A percentile compares a stretch with the other conserved stretches of the same genome.
Conservation (phyloP, 495 filamentous ascomycete species). For the Glarea lozoyensis region DNA sequence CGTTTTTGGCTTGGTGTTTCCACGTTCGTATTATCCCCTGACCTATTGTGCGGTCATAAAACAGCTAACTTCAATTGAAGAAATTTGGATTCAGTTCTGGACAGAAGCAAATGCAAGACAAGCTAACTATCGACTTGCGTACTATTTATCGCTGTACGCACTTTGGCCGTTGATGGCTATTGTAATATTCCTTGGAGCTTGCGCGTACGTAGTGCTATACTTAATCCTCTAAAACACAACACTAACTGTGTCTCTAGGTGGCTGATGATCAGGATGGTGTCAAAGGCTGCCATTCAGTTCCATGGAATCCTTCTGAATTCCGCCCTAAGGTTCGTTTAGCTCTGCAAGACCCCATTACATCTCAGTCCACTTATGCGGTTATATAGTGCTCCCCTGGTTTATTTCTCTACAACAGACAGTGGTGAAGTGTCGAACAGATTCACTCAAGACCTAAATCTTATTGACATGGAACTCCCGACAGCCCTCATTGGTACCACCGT, state of each 20-base stretch:
- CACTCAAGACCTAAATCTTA: conserved; percentile 7
- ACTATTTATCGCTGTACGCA: conserved; percentile 16
- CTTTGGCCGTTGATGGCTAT: conserved; percentile 14
- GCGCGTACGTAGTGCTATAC: not conserved
- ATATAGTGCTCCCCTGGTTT: conserved; percentile 13
- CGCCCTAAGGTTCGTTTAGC: conserved; percentile 11
- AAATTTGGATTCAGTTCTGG: conserved; percentile 29
- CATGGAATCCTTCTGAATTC: not conserved
- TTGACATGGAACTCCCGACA: conserved; percentile 16
- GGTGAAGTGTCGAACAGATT: conserved; percentile 15
- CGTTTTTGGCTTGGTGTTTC: not conserved
- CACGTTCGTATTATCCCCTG: not conserved
- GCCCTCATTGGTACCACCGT: not conserved
- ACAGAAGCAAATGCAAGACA: conserved; percentile 12
- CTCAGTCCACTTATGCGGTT: conserved; percentile 30
- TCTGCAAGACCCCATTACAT: conserved; percentile 8
- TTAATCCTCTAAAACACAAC: not conserved
- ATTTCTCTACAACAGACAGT: conserved; percentile 17
- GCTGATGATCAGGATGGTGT: conserved; percentile 10
- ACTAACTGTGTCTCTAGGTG: conserved; percentile 7
- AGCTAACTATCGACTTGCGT: conserved; percentile 18
- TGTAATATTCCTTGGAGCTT: conserved; percentile 8
- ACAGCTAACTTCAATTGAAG: conserved; percentile 6
- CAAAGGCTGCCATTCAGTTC: conserved; percentile 1
- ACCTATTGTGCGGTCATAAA: not conserved